Evolutionary conservation across 169 alveolate species (phyloP), one percentile per base, ranked within the genome.

Genomic region (Miamiensis avidus): DNA sequence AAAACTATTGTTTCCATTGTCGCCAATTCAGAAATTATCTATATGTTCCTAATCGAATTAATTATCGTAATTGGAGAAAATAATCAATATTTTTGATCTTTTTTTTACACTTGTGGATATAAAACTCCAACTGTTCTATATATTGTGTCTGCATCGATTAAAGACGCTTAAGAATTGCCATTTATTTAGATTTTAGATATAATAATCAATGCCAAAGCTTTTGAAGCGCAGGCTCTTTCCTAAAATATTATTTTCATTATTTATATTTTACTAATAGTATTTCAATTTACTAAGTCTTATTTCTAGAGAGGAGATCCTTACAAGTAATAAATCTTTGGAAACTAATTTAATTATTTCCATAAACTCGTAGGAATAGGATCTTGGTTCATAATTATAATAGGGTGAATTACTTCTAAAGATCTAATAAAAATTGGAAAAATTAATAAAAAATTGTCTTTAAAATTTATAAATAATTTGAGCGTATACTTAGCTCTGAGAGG

Each of bases 121-220:
- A 91, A 89, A 64, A 93, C 91, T 1, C 96, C 94, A 64, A 93
- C 92, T 83, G 93, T 93, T 84, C 92, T 95, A 84, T 93, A 95
- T 1, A 95, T 95, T 28, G 96, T 94, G 87, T 93, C 97, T 29
- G 96, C 96, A 88, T 95, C 97, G 28, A 95, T 89, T 91, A 93
- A 93, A 76, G 83, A 85, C n/a, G 88, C 82, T 91, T 76, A 73
- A 31, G 33, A 75, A 69, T 74, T 69, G 74, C 28, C 64, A 1
- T 31, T 31, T 16, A 29, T 27, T 29, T 76, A 31, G 20, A 76
- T 76, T 20, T 76, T 30, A 29, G 34, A 29, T 0, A 16, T 0
- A 29, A 75, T 75, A 75, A 75, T 25, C 11, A 34, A 49, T 11
- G 69, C 29, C 94, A 88, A 49, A 95, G 83, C 1, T 93, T 95